Conservation (phyloP, 495 filamentous ascomycete species). For the Jackrogersella minutella region DNA sequence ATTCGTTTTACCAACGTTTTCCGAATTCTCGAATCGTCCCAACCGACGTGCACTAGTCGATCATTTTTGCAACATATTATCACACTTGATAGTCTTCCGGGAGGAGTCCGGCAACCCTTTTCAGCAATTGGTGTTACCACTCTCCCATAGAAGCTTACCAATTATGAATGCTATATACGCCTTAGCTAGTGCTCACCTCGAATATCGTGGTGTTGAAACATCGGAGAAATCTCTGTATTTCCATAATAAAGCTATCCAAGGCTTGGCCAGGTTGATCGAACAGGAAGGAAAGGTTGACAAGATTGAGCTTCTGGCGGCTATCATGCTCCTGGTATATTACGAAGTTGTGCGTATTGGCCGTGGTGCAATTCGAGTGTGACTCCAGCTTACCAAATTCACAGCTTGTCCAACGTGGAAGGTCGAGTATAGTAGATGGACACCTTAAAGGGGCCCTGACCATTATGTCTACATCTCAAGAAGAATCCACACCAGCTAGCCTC, state of each 20-base stretch:
- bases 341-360: conserved; percentile 60
- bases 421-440: conserved; percentile 66
- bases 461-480: conserved; percentile 58
- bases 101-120: conserved; percentile 71
- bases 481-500: conserved; percentile 58
- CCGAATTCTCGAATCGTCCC: conserved; percentile 62
- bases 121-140: conserved; percentile 66
- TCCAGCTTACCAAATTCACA: conserved; percentile 35
- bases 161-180: conserved; percentile 67
- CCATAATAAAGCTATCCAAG: conserved; percentile 66
- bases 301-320: conserved; percentile 67
- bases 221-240: conserved; percentile 66
- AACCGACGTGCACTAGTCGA: conserved; percentile 65
- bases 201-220: conserved; percentile 64
- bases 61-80: conserved; percentile 70
- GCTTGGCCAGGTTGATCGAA: conserved; percentile 64
- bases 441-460: conserved; percentile 67
- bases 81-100: conserved; percentile 68
- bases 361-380: not conserved
- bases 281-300: conserved; percentile 57
- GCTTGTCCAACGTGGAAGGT: conserved; percentile 66
- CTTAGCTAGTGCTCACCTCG: conserved; percentile 65
- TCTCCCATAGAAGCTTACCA: conserved; percentile 60
- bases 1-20: conserved; percentile 60
- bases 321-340: conserved; percentile 70